Base-by-base conservation (phyloP, 2,329 filamentous ascomycete species). In the Taxawa tesnikishii region DNA sequence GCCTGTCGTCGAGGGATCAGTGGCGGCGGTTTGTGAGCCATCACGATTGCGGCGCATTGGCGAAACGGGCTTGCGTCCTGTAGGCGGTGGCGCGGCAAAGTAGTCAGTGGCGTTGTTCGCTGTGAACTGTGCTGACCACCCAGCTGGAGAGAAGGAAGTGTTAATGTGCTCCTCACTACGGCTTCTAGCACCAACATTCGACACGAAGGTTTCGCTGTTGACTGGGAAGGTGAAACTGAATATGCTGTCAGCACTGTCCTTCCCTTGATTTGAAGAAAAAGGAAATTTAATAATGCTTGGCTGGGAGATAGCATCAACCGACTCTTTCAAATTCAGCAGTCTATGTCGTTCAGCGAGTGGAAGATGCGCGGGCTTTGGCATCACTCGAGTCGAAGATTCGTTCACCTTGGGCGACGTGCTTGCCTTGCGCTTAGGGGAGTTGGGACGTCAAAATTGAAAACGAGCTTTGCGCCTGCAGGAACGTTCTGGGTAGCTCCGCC, bases 101-200 rank as follows among this genome's bases (percentile, higher is more conserved):
- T 63, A 62, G 29, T 62, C 58, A 5, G 51, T 43, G 18, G 46
- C 52, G 14, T 34, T 33, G 24, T 32, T 36, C 27, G 58, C 58
- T 29, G 53, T 45, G 39, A 67, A 67, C 28, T 55, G 59, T 24
- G 61, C 62, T 42, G 53, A 55, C 55, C 59, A 65, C 17, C 60
- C 59, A 15, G 53, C 52, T 14, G 62, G 57, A 6, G 59, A 60
- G 41, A 66, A 67, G 16, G 58, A 62, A 31, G 62, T 62, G 36
- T 65, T 65, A 48, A 67, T 65, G 37, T 56, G 58, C 36, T 66
- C 63, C 28, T 59, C 56, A 38, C 63, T 67, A 37, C 54, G 53
- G 40, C 59, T 65, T 40, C 63, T 62, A 44, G 54, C 54, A n/a
- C n/a, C n/a, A 12, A 45, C 44, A 13, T 43, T 45, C 5, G 42